A percentile compares a stretch with the other conserved stretches of the same genome.
Evolutionary conservation across 768 basidiomycete species (phyloP).

Genomic region (Mycena venus): DNA sequence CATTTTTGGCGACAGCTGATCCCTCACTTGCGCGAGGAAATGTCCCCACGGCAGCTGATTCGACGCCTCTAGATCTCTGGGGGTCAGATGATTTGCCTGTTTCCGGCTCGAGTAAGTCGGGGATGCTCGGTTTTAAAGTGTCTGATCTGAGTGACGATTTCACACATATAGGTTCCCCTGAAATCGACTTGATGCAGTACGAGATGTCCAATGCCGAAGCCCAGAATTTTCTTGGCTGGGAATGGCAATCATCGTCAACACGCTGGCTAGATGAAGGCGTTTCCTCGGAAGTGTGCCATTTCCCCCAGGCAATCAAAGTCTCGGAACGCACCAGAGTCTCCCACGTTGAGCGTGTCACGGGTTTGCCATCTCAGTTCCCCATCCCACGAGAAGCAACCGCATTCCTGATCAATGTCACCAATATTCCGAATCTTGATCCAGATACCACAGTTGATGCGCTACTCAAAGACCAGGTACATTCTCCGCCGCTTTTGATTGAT

Average conservation of each 20-base stretch:
- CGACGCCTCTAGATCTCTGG: conserved; percentile 9
- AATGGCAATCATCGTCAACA: neutral
- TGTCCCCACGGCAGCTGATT: neutral
- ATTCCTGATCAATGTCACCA: conserved; percentile 9
- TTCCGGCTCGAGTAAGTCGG: conserved; percentile 4
- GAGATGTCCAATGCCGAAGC: conserved; percentile 9
- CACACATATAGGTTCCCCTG: neutral
- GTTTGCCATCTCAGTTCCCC: conserved; percentile 10
- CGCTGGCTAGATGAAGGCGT: conserved; percentile 18
- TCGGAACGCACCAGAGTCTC: neutral
- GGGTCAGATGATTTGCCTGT: conserved; percentile 3
- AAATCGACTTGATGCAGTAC: neutral
- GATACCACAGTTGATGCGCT: conserved; percentile 11
- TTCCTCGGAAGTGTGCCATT: conserved; percentile 11
- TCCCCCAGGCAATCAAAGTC: neutral
- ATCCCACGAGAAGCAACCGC: conserved; percentile 1
- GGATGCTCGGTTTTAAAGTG: neutral
- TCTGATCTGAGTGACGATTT: too few species aligned
- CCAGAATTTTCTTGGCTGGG: conserved; percentile 9
- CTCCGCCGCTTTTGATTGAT: neutral
- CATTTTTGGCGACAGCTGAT: neutral
- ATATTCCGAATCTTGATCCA: conserved; percentile 8
- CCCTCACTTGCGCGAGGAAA: conserved; percentile 1
- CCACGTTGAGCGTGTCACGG: conserved; percentile 10
- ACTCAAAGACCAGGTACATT: conserved; percentile 11